Evolutionary conservation across 805 yeast genomes (phyloP), one percentile per base, ranked within the genome.

Genomic region (Candida namnaoensis): DNA sequence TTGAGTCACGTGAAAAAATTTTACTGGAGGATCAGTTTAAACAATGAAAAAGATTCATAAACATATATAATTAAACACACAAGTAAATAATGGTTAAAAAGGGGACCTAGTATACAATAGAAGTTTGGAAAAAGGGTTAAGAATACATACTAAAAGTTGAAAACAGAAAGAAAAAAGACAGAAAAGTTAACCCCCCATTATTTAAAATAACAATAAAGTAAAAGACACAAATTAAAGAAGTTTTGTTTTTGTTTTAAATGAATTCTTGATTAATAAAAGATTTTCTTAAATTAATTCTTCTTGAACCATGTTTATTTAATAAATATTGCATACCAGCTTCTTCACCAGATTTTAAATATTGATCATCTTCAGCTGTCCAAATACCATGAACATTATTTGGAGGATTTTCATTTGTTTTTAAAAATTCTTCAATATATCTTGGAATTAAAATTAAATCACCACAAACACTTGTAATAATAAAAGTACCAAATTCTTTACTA

Each of bases 321-420:
- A 69, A 44, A 35, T 51, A 46, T 28, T 58, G 59, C 39, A 65
- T 35, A 34, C 64, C 64, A 4, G 61, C 65, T n/a, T 53, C 60
- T 35, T 57, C 60, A 24, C 54, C 58, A 25, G 56, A 44, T 39
- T 55, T 61, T 41, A 69, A 47, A 46, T 58, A 55, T 14, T 52
- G 61, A 46, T 69, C 74, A 55, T 69, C 72, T 38, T 64, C 67
- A 26, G 60, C 49, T 2, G 72, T 68, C 74, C 74, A 69, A 36
- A 69, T 63, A 40, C 73, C 74, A n/a, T 68, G 64, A 8, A 62
- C 62, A 40, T 65, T 54, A 41, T 49, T 47, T 33, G 74, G 74
- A 10, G 73, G 74, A 44, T 68, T 66, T 13, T 61, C 56, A 32
- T 65, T 66, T 25, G 65, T 58, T 45, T 61, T 61, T 36, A 69